Conservation (phyloP, 495 filamentous ascomycete species). For the Trichocladium antarcticum region DNA sequence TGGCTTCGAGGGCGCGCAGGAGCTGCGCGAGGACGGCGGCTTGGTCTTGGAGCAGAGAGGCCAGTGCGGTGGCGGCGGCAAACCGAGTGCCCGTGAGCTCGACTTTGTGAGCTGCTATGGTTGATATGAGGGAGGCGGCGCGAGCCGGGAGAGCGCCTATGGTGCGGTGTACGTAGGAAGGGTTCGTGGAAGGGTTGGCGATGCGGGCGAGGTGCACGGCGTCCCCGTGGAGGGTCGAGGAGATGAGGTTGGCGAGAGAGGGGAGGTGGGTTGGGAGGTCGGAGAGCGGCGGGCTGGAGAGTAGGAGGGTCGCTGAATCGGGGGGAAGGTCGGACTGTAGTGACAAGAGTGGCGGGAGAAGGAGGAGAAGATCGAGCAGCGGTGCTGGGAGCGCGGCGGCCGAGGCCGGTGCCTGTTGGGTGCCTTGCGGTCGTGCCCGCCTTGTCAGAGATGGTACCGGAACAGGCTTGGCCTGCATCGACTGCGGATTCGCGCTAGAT, state of each 20-base stretch:
- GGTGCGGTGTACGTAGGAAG: conserved; percentile 41
- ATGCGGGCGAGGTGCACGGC: conserved; percentile 36
- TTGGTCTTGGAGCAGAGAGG: conserved; percentile 22
- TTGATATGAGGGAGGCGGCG: conserved; percentile 18
- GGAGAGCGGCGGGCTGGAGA: conserved; percentile 34
- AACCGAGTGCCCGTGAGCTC: conserved; percentile 27
- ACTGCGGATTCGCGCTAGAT: conserved; percentile 15
- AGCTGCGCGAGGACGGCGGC: conserved; percentile 25
- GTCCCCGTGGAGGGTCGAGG: conserved; percentile 28
- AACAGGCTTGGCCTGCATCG: conserved; percentile 9
- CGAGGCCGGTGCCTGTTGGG: not conserved
- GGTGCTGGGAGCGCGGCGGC: conserved; percentile 17
- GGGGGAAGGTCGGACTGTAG: conserved; percentile 12
- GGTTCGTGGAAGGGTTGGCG: conserved; percentile 39
- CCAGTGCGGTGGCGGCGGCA: conserved; percentile 20
- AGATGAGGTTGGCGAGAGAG: conserved; percentile 29
- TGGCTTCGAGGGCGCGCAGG: conserved; percentile 34
- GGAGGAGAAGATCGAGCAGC: conserved; percentile 35
- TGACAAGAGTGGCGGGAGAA: conserved; percentile 31
- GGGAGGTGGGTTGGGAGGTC: conserved; percentile 33
- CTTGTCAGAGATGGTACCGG: conserved; percentile 17
- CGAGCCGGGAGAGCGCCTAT: conserved; percentile 32
- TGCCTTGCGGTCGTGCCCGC: conserved; percentile 1
- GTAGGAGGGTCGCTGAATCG: conserved; percentile 24
- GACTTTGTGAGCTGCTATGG: conserved; percentile 14